Conservation (phyloP, 2,329 filamentous ascomycete genomes). For the Colletotrichum sp. region DNA sequence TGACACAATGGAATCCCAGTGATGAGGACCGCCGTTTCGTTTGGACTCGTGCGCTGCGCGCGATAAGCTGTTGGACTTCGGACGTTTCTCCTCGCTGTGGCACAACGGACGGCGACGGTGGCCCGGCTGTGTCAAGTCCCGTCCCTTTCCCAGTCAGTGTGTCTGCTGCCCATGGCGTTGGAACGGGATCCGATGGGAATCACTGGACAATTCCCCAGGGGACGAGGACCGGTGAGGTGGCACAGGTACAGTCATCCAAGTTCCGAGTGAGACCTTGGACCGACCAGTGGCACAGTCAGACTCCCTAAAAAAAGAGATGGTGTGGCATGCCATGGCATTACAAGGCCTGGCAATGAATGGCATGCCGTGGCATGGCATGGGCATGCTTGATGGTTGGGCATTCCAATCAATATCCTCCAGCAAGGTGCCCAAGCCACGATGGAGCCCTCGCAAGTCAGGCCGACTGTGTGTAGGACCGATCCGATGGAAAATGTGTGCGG, state of each 20-base stretch:
- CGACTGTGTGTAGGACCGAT: neutral
- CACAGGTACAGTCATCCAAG: constrained; percentile 4
- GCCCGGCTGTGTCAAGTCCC: neutral
- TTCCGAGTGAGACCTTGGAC: neutral
- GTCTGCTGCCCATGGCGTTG: constrained; percentile 16
- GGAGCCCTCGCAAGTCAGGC: neutral
- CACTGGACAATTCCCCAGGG: neutral
- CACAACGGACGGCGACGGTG: constrained; percentile 9
- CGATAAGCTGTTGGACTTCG: neutral
- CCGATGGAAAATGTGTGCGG: neutral
- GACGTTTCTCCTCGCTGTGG: constrained; percentile 8
- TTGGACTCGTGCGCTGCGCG: neutral
- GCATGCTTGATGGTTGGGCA: neutral
- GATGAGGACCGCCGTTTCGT: neutral
- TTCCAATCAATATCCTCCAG: neutral
- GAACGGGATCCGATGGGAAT: neutral
- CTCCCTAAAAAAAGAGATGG: neutral
- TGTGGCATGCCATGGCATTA: neutral
- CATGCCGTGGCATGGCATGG: neutral
- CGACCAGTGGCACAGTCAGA: neutral
- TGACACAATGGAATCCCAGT: neutral
- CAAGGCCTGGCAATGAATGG: neutral
- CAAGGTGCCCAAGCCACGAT: neutral
- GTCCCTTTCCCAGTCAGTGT: neutral
- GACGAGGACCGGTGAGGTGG: neutral